phyloP scores from a whole-genome alignment of 768 basidiomycete genomes.

The Suillus cothurnatus region DNA sequence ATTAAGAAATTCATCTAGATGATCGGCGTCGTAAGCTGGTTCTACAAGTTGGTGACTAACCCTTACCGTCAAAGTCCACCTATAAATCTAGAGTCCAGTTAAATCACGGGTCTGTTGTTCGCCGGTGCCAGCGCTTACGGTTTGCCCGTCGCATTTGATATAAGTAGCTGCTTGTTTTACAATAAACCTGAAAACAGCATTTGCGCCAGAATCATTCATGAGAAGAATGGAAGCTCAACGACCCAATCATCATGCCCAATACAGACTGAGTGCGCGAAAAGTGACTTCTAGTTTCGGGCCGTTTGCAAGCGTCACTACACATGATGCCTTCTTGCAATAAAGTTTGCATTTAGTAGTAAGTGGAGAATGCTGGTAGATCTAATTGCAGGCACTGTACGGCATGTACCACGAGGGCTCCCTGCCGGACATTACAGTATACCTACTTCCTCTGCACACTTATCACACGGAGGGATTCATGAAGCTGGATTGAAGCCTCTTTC shows the following conservation, averaged over 20 bases:
- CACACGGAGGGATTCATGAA: neutral
- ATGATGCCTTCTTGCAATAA: neutral
- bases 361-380: neutral
- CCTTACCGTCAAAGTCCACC: neutral
- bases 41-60: neutral
- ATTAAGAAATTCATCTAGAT: neutral
- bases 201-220: neutral
- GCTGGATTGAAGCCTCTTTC: neutral
- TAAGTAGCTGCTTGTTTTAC: constrained; percentile 2
- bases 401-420: neutral
- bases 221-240: neutral
- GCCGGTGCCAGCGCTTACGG: neutral
- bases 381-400: neutral
- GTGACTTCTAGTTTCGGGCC: neutral
- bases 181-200: constrained; percentile 3
- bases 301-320: neutral
- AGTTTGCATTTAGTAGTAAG: neutral
- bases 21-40: neutral
- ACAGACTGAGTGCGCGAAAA: neutral
- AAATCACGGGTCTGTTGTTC: neutral
- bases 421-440: neutral
- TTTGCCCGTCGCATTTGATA: neutral
- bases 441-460: neutral
- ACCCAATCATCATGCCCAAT: neutral
- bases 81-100: neutral